Evolutionary conservation across 2,329 filamentous ascomycete species (phyloP).

Genomic region (Aspergillus sp.): DNA sequence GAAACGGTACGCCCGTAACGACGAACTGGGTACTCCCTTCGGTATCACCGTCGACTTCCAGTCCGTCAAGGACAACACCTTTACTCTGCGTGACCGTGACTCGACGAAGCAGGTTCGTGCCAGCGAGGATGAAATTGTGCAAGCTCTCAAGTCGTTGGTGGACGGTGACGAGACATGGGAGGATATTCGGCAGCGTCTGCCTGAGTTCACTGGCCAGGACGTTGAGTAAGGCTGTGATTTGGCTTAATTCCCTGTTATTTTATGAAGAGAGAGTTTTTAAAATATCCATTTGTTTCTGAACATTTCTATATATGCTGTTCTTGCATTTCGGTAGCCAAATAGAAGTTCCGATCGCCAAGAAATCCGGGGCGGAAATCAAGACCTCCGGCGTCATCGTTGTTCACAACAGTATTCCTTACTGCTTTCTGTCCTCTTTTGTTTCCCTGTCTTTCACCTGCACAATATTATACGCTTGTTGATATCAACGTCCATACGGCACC

Average conservation of each 20-base stretch:
- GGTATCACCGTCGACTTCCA: slow-evolving; percentile 96
- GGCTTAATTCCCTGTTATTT: not conserved
- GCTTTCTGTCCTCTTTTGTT: not conserved
- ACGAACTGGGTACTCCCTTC: slow-evolving; percentile 89
- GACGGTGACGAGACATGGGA: slow-evolving; percentile 59
- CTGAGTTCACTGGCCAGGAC: slow-evolving; percentile 74
- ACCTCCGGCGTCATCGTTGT: no score
- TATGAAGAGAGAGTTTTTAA: slow-evolving; percentile 1
- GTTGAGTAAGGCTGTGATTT: slow-evolving; percentile 33
- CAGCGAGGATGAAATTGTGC: slow-evolving; percentile 69
- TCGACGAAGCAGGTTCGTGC: slow-evolving; percentile 85
- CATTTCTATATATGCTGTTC: not conserved
- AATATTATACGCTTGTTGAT: not conserved
- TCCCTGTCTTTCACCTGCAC: slow-evolving; percentile 3
- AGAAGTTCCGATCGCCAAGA: not conserved
- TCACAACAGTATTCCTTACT: no score
- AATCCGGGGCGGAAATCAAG: no score
- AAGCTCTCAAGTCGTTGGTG: slow-evolving; percentile 60
- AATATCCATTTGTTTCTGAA: slow-evolving; percentile 11
- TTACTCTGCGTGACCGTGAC: slow-evolving; percentile 86
- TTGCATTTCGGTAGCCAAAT: not conserved
- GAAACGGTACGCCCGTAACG: slow-evolving; percentile 89
- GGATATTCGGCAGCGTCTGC: slow-evolving; percentile 69
- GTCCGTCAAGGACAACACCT: slow-evolving; percentile 75
- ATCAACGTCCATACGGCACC: not conserved